Conservation (phyloP, 169 alveolate species). For the Cryptosporidium muris region DNA sequence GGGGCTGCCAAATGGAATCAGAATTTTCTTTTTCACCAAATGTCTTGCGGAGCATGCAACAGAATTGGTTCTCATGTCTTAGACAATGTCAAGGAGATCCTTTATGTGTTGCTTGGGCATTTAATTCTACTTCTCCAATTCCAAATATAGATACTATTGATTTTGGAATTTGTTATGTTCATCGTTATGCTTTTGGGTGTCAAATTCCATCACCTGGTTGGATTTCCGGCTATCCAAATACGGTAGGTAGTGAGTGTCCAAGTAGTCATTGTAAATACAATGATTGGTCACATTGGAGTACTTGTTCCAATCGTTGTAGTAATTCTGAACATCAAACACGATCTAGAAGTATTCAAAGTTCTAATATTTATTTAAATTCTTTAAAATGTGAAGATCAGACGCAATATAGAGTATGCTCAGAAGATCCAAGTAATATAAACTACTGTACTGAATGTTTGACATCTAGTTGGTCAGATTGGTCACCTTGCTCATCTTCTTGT, state of each 20-base stretch:
- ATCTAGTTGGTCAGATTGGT: conserved; percentile 58
- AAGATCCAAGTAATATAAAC: conserved; percentile 6
- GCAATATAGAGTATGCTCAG: conserved; percentile 48
- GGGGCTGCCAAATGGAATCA: conserved; percentile 70
- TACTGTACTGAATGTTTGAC: conserved; percentile 15
- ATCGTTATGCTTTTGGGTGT: conserved; percentile 58
- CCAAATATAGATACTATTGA: conserved; percentile 8
- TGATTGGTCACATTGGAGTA: conserved; percentile 50
- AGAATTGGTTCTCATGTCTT: conserved; percentile 40
- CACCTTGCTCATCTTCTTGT: conserved; percentile 74
- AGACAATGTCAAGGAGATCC: conserved; percentile 40
- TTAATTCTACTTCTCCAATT: conserved; percentile 46
- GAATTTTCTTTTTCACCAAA: conserved; percentile 20
- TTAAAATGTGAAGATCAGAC: conserved; percentile 30
- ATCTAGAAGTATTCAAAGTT: conserved; percentile 14
- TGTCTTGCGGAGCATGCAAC: conserved; percentile 17
- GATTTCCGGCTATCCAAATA: conserved; percentile 49
- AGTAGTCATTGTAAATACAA: conserved; percentile 37
- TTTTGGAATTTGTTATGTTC: conserved; percentile 41
- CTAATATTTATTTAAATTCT: conserved; percentile 12
- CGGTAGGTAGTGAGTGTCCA: conserved; percentile 37
- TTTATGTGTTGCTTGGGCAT: conserved; percentile 56
- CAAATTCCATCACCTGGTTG: conserved; percentile 64
- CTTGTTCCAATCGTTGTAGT: conserved; percentile 29
- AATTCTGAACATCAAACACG: conserved; percentile 30